Evolutionary conservation across 305 asterid genomes (phyloP), one percentile per base, ranked within the genome.

Genomic region (Solanum hybrid): DNA sequence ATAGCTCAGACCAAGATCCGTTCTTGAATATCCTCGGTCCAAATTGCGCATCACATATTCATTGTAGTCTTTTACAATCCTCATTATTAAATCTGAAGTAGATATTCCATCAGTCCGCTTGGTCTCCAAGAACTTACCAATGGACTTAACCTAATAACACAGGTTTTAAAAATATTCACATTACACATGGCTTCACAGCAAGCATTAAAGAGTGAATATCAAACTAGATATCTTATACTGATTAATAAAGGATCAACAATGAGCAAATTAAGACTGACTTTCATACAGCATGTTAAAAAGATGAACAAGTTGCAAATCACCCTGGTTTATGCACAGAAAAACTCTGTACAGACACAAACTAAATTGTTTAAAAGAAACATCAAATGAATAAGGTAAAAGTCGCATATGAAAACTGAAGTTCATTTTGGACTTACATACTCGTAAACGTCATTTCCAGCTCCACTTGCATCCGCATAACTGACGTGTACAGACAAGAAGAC

Each of bases 381-480:
- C 4, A 66, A 16, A 29, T 60, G 75, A 16, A 73, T 86, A 73
- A 85, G 42, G 46, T 64, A 34, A 64, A 82, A 35, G 64, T 14
- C 42, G 20, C 14, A 9, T 17, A 88, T 20, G 84, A 71, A 76
- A 40, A 85, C 27, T 79, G 72, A 88, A 85, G 69, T 20, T 81
- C 79, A 86, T 60, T 89, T 89, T 37, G 87, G 86, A 92, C 99
- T 95, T 96, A 97, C 99, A 92, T 95, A 97, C 94, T 97, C 99
- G 92, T 97, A 97, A 89, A 97, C 99, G 94, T 97, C 99, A 14
- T 94, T 95, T 86, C 95, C 98, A 93, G 99, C 98, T 85, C 99
- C 99, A 93, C 95, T 96, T 89, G 99, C 93, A 95, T 97, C 99
- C 11, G 98, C 98, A 93, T 97, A 97, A 89, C 99, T 97, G 96